A percentile compares a stretch with the other conserved stretches of the same genome.
Conservation (phyloP, 495 filamentous ascomycete genomes). For the Elasticomyces elasticus region DNA sequence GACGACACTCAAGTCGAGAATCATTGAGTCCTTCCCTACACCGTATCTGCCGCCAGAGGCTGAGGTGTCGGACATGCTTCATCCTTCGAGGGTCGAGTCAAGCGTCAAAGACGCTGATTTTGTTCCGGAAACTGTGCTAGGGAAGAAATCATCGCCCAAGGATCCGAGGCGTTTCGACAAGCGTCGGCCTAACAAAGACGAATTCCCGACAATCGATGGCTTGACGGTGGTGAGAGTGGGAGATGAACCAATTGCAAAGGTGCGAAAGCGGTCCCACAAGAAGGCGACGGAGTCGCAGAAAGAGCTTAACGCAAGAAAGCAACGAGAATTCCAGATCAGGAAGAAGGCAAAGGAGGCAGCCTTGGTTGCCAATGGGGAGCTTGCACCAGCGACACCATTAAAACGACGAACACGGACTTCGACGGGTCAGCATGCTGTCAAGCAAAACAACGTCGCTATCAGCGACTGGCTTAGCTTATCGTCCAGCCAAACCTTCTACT, state of each 20-base stretch:
- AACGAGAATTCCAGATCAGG: no score
- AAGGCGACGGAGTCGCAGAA: background rate
- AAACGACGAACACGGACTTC: no score
- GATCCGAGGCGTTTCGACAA: background rate
- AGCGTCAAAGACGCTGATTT: no score
- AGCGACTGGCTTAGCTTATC: background rate
- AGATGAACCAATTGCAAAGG: background rate
- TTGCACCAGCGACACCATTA: no score
- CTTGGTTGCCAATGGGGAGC: no score
- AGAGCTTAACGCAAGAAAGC: background rate
- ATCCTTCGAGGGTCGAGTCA: no score
- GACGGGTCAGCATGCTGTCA: background rate
- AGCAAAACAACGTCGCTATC: background rate
- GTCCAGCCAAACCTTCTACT: background rate
- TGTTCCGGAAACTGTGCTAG: no score
- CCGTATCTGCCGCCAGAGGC: constrained; percentile 34
- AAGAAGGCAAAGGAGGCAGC: no score
- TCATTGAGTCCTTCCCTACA: constrained; percentile 38
- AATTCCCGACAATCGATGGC: background rate
- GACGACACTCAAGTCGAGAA: constrained; percentile 42
- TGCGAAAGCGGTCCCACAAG: background rate
- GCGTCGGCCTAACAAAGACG: background rate
- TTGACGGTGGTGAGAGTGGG: background rate
- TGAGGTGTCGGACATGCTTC: constrained; percentile 1
- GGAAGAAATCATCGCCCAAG: no score